A percentile compares a stretch with the other conserved stretches of the same genome.
phyloP scores from a whole-genome alignment of 2,329 filamentous ascomycete species.

The Ceratocystis alfenasii region DNA sequence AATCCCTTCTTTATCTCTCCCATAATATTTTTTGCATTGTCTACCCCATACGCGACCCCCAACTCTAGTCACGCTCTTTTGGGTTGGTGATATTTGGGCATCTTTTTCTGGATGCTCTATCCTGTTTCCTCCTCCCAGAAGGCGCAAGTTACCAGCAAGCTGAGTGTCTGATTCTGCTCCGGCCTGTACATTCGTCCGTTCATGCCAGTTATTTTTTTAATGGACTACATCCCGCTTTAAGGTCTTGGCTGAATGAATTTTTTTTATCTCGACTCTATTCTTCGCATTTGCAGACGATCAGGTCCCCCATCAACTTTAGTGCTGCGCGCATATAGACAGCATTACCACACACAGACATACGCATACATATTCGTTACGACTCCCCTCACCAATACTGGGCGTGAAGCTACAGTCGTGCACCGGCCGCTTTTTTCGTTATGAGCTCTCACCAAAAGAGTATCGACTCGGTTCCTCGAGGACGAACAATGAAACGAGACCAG shows the following conservation, averaged over 20 bases:
- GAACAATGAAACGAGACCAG: neutral
- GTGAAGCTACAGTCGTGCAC: neutral
- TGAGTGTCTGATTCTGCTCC: neutral
- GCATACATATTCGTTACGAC: neutral
- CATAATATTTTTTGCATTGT: neutral
- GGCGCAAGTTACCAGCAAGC: neutral
- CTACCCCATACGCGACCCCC: neutral
- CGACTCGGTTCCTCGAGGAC: constrained; percentile 15
- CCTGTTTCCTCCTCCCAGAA: neutral
- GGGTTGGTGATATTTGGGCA: constrained; percentile 9
- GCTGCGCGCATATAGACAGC: neutral
- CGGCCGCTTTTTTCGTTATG: constrained; percentile 6
- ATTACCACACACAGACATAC: neutral
- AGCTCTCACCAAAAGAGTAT: constrained; percentile 14
- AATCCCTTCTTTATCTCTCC: neutral
- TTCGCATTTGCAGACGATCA: neutral
- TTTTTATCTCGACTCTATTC: neutral
- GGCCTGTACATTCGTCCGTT: neutral
- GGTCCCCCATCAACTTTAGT: neutral
- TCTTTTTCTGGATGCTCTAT: neutral
- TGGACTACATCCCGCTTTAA: neutral
- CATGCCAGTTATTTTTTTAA: neutral
- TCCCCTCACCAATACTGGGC: neutral
- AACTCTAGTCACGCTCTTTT: neutral
- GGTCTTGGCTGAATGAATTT: neutral